Evolutionary conservation across 2,329 filamentous ascomycete genomes (phyloP).

Genomic region (Phialophora expanda): DNA sequence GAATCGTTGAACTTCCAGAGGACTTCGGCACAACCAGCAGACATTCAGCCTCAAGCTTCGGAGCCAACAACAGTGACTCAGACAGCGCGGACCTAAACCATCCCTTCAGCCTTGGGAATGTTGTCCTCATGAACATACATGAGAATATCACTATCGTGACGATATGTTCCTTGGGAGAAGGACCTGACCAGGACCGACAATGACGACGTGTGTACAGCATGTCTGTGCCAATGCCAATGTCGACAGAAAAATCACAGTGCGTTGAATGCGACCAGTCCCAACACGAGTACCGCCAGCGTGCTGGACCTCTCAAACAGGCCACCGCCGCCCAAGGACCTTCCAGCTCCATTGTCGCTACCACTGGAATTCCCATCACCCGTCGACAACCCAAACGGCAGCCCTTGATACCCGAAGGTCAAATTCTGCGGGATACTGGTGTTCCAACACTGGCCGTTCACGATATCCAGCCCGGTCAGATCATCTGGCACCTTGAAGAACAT

Average conservation of each 20-base stretch:
- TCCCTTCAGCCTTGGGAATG: neutral
- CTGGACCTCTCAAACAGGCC: constrained; percentile 11
- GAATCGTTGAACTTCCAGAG: neutral
- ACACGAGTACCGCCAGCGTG: constrained; percentile 17
- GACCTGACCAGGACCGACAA: neutral
- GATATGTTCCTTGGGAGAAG: neutral
- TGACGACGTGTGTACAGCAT: neutral
- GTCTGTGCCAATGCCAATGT: neutral
- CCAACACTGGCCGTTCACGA: constrained; percentile 70
- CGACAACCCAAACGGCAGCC: constrained; percentile 53
- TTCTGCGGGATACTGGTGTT: constrained; percentile 71
- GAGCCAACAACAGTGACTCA: neutral
- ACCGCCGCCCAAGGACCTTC: constrained; percentile 6
- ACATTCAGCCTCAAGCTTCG: neutral
- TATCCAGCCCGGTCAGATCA: constrained; percentile 69
- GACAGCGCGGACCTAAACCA: neutral
- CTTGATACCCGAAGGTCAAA: constrained; percentile 71
- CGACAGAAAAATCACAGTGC: constrained; percentile 1
- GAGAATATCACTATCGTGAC: neutral
- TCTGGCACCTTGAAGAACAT: constrained; percentile 81
- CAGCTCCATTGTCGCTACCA: constrained; percentile 16
- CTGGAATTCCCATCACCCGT: constrained; percentile 23
- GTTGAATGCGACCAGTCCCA: constrained; percentile 20
- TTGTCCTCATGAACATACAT: neutral
- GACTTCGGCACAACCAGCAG: neutral